Base-by-base conservation (phyloP, 805 yeast species). In the Ogataea pilisensis region DNA sequence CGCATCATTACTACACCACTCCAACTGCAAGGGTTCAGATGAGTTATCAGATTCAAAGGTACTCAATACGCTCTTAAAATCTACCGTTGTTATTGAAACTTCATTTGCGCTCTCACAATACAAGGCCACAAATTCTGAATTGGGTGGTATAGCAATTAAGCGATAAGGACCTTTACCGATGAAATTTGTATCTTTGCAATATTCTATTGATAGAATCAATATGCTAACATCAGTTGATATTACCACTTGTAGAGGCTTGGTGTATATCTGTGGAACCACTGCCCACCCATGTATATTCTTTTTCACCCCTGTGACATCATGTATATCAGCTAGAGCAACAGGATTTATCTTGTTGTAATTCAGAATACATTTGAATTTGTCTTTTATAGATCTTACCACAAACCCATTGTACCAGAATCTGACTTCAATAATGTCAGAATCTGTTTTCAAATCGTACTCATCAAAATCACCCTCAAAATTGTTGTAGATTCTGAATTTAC, bases 1-100 rank as follows among this genome's bases (percentile, higher is more conserved):
- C 0, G 93, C 87, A 61, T 88, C 95, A 49, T 82, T 78, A 0
- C 91, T 87, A 57, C 96, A 83, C 98, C 97, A 93, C 42, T 70
- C 72, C 16, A 85, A 63, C 44, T 73, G 71, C 31, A 54, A 59
- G 0, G 83, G 80, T 0, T 51, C 44, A 5, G 61, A 40, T 21
- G 60, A 19, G 42, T 53, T 52, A 18, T 53, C 57, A 2, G 75
- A 64, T 8, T 70, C 57, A 51, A 68, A 73, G 35, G 69, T 73
- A 32, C 72, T 60, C 13, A 76, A 61, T 5, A 66, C 62, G 24
- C 64, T 64, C 41, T 67, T 62, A 42, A 78, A 74, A 40, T 66
- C 71, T 31, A 65, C 60, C 38, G 79, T 72, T 19, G 72, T 58
- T 7, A 85, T 79, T 41, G 68, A 73, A 0, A 84, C 59, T 16